phyloP scores from a whole-genome alignment of 208 protist genomes.

The Leishmania martiniquensis region DNA sequence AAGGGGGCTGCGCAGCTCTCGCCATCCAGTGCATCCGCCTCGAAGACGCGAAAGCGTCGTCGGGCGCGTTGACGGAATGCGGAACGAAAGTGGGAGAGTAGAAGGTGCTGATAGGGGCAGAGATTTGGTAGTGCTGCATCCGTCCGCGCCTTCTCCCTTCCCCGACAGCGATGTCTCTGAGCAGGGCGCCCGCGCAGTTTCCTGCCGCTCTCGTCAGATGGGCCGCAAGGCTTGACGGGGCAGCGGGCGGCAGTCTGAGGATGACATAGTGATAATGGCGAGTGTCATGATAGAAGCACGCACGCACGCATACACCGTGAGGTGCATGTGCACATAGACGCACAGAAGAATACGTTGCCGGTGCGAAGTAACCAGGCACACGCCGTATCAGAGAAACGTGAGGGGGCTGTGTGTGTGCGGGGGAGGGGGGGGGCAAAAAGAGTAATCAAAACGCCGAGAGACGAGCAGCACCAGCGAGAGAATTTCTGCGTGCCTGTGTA shows the following conservation, averaged over 20 bases:
- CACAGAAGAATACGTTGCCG: not conserved
- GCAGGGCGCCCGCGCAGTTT: no score
- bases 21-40: not conserved
- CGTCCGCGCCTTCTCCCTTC: not conserved
- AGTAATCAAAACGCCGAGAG: not conserved
- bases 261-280: not conserved
- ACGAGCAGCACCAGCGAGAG: not conserved
- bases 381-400: no score
- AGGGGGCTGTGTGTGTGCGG: no score
- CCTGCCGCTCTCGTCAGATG: no score
- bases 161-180: no score
- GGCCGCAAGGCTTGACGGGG: no score
- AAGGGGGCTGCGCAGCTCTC: constrained; percentile 7
- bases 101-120: not conserved
- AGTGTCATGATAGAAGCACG: not conserved
- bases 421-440: not conserved
- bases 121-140: not conserved
- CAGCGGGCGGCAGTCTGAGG: not conserved
- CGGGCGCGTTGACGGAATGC: constrained; percentile 5
- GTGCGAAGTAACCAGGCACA: not conserved
- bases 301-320: not conserved
- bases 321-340: not conserved
- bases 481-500: not conserved
- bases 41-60: not conserved
- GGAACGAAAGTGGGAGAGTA: not conserved